These are phyloP conservation scores for Pelargonium australe DNA, from an alignment of 441 rosid genomes.

Conservation along the genomic window DNA sequence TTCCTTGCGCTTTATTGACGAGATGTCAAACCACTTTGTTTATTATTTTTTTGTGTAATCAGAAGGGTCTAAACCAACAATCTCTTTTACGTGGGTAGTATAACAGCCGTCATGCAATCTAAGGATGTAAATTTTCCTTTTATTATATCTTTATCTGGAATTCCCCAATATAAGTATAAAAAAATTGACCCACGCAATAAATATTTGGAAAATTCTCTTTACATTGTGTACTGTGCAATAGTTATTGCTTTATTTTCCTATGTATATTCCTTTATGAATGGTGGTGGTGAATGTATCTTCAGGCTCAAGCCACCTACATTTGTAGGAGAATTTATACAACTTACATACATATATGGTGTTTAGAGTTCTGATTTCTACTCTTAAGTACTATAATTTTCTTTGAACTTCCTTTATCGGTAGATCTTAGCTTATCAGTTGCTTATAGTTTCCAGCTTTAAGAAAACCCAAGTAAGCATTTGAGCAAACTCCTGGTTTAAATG, in stretches of 20 bases:
- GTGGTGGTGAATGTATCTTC: not conserved
- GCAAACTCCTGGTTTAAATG: not conserved
- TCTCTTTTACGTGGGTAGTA: not conserved
- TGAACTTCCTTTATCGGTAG: not conserved
- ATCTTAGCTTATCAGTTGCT: not conserved
- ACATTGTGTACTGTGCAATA: not conserved
- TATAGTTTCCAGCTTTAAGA: not conserved
- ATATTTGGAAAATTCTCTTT: not conserved
- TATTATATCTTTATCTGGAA: not conserved
- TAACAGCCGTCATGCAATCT: not conserved
- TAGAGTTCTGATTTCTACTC: too few relatives aligned
- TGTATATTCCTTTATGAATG: not conserved
- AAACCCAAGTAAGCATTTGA: conserved; percentile 3
- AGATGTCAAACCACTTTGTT: not conserved
- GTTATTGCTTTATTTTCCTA: not conserved
- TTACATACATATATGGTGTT: too few relatives aligned
- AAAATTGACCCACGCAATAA: not conserved
- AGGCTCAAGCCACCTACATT: too few relatives aligned
- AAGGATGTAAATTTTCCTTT: too few relatives aligned
- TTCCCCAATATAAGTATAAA: not conserved
- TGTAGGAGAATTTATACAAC: too few relatives aligned
- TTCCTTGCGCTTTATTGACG: not conserved
- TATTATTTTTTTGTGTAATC: not conserved
- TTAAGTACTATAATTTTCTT: not conserved
- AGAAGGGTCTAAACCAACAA: not conserved